These are phyloP conservation scores for Leccinum fuscescens DNA, from an alignment of 1,284 basidiomycete genomes.

Conservation along the genomic window DNA sequence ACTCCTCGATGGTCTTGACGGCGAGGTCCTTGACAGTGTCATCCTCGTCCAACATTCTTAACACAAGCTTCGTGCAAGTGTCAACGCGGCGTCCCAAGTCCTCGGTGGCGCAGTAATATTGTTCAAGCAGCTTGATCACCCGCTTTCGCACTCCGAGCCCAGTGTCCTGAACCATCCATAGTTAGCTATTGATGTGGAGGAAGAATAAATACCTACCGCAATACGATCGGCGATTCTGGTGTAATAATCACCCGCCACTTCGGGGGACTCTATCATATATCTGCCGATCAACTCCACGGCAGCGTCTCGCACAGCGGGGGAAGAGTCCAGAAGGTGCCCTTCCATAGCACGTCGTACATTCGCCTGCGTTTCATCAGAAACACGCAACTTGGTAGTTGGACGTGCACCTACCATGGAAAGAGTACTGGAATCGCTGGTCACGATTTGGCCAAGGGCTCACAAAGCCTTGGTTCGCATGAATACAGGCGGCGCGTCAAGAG, in stretches of 20 bases:
- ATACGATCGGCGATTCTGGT: conserved; percentile 83
- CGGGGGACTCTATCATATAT: conserved; percentile 86
- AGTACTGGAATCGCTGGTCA: conserved; percentile 83
- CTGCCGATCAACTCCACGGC: conserved; percentile 95
- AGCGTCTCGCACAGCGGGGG: conserved; percentile 91
- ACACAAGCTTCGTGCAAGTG: conserved; percentile 80
- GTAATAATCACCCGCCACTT: conserved; percentile 85
- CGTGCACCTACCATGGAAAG: conserved; percentile 60
- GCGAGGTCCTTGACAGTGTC: conserved; percentile 78
- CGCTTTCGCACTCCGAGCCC: conserved; percentile 92
- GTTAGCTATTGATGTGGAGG: neutral
- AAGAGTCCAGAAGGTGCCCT: conserved; percentile 84
- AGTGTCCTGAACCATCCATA: conserved; percentile 63
- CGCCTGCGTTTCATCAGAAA: conserved; percentile 40
- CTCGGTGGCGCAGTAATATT: conserved; percentile 70
- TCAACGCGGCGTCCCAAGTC: conserved; percentile 68
- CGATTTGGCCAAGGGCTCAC: conserved; percentile 79
- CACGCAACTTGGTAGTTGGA: neutral
- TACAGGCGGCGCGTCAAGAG: conserved; percentile 79
- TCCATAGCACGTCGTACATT: conserved; percentile 84
- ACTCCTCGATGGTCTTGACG: conserved; percentile 81
- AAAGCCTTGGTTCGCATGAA: conserved; percentile 90
- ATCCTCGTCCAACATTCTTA: conserved; percentile 55
- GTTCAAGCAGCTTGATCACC: conserved; percentile 89
- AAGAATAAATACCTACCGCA: conserved; percentile 52